Conservation (phyloP, 768 basidiomycete genomes). For the Pisolithus sp. region DNA sequence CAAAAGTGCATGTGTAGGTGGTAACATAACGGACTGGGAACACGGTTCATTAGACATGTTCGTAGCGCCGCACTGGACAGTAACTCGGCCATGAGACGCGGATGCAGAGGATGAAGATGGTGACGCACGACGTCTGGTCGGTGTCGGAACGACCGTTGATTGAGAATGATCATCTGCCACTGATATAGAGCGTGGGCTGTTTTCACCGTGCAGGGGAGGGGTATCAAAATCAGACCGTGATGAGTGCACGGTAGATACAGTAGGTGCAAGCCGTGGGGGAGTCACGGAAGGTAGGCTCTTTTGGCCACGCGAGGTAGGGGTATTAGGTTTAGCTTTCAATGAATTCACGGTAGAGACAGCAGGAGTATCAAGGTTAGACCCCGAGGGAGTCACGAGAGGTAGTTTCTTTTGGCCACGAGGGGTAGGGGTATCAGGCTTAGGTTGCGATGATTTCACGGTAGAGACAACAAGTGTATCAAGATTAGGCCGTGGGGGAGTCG, state of each 20-base stretch:
- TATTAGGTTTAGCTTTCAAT: background rate
- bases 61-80: constrained; percentile 51
- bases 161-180: constrained; percentile 4
- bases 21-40: constrained; percentile 52
- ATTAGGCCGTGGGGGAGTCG: constrained; percentile 6
- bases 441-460: background rate
- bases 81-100: constrained; percentile 12
- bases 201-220: constrained; percentile 7
- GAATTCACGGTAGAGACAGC: background rate
- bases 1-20: constrained; percentile 19
- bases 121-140: constrained; percentile 14
- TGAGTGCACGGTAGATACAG: background rate
- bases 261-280: constrained; percentile 21
- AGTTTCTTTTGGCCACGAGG: constrained; percentile 10
- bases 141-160: constrained; percentile 7
- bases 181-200: constrained; percentile 2
- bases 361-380: constrained; percentile 29
- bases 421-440: constrained; percentile 4
- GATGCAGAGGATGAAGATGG: constrained; percentile 14
- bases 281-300: constrained; percentile 4
- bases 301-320: constrained; percentile 7
- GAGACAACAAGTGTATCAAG: constrained; percentile 6
- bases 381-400: constrained; percentile 14
- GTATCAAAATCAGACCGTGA: background rate
- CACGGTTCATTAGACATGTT: constrained; percentile 65